Percentiles rank a stretch among this genome's conserved stretches.
Conservation (phyloP, 495 filamentous ascomycete genomes). For the Beverwykella pulmonaria region DNA sequence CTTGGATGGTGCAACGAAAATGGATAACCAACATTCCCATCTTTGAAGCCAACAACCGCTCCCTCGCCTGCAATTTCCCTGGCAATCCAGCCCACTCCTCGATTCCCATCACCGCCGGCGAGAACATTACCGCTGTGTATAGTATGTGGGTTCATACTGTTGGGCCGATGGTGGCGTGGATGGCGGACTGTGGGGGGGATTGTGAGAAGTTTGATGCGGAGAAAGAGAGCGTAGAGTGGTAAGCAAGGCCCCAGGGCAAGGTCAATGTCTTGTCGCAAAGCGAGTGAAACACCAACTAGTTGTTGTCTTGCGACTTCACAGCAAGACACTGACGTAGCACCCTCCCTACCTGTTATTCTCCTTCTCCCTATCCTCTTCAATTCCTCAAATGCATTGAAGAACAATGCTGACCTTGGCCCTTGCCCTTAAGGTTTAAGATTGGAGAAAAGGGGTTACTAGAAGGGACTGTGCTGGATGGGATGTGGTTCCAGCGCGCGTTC, state of each 20-base stretch:
- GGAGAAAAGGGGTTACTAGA: slow-evolving; percentile 19
- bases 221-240: slow-evolving; percentile 50
- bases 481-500: slow-evolving; percentile 24
- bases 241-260: no score
- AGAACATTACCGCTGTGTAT: slow-evolving; percentile 56
- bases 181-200: slow-evolving; percentile 55
- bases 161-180: slow-evolving; percentile 60
- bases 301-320: no score
- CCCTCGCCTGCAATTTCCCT: slow-evolving; percentile 59
- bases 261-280: no score
- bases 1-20: slow-evolving; percentile 54
- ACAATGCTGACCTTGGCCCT: no score
- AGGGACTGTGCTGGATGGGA: slow-evolving; percentile 12
- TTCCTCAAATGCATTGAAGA: no score
- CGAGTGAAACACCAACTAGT: no score
- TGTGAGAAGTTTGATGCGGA: slow-evolving; percentile 53
- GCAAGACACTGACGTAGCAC: no score
- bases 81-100: slow-evolving; percentile 52
- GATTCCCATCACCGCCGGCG: slow-evolving; percentile 53
- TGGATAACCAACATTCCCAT: slow-evolving; percentile 47
- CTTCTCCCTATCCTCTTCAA: no score
- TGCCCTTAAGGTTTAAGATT: slow-evolving; percentile 59
- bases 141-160: slow-evolving; percentile 60
- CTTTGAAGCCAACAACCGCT: slow-evolving; percentile 57
- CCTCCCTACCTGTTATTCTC: no score